Conservation (phyloP, 345 rosid species). For the Toxicodendron radicans region DNA sequence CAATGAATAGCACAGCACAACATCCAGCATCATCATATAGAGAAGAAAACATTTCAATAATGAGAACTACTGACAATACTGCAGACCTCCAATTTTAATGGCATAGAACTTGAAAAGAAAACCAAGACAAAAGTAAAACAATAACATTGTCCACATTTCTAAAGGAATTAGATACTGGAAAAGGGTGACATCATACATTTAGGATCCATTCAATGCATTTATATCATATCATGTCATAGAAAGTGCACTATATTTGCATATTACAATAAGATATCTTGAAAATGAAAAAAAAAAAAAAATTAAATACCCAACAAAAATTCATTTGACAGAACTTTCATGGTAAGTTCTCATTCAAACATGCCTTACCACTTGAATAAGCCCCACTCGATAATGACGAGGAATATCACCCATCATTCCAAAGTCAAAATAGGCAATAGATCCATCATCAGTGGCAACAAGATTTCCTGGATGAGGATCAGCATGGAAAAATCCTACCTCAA, state of each 20-base stretch:
- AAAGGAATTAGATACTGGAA: not conserved
- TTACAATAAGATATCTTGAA: not conserved
- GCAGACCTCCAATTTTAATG: not conserved
- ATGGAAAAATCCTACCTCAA: constrained; percentile 96
- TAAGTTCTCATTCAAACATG: constrained; percentile 11
- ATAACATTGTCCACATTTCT: not conserved
- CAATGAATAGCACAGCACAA: constrained; percentile 17
- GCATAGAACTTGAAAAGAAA: not conserved
- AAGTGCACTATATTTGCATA: not conserved
- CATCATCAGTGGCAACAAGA: constrained; percentile 72
- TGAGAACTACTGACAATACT: not conserved
- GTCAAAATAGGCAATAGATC: constrained; percentile 89
- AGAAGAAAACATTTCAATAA: constrained; percentile 2
- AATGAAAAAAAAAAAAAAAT: not conserved
- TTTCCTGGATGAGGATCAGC: constrained; percentile 99
- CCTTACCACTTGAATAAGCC: constrained; percentile 91
- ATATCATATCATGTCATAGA: not conserved
- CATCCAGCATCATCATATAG: constrained; percentile 14
- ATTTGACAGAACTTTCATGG: not conserved
- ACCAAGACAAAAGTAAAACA: not conserved
- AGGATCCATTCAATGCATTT: not conserved
- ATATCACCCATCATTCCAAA: constrained; percentile 99
- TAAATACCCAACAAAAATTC: not conserved
- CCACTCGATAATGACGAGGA: constrained; percentile 92
- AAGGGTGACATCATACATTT: not conserved